Base-by-base conservation (phyloP, 345 rosid species). In the Populus euphratica region DNA sequence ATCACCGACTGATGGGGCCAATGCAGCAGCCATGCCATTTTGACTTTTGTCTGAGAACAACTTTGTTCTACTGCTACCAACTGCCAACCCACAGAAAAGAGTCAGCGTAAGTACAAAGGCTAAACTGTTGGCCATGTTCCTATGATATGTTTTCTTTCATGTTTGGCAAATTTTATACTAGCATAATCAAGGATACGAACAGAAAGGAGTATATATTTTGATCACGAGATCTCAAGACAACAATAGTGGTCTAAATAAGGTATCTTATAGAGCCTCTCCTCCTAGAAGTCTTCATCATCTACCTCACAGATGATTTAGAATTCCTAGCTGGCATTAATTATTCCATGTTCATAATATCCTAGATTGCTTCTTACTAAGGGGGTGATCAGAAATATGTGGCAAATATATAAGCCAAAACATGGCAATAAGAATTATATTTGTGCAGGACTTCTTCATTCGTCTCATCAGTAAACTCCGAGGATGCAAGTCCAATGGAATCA, bases 71-170 rank as follows among this genome's bases (percentile, higher is more conserved):
- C 36, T 66, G 43, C 73, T 73, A 31, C 73, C 73, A 35, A 35
- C 49, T n/a, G 25, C 61, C n/a, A 17, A 33, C 72, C 71, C 78
- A 75, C 78, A 75, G 47, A 75, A 66, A 66, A 75, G 44, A 13
- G 52, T 65, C 36, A 13, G 47, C 29, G 66, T 39, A 62, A 8
- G 49, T 75, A 75, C 35, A 17, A 75, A 41, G 36, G 25, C 29
- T 41, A 74, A 47, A 17, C 65, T 75, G 39, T 67, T 67, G 71
- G 72, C 78, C 78, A 75, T 75, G 10, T 49, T 36, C 6, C 9
- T 23, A 36, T 5, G 29, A 43, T 74, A 64, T 43, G 18, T 39
- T 56, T 20, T 21, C 31, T 21, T 14, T 38, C 1, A 63, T 41
- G 63, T 18, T 13, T 20, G 23, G 23, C 44, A 75, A 31, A 66